Percentiles rank a stretch among this genome's conserved stretches.
phyloP scores from a whole-genome alignment of 73 alveolate genomes.

The Paramecium pentaurelia region DNA sequence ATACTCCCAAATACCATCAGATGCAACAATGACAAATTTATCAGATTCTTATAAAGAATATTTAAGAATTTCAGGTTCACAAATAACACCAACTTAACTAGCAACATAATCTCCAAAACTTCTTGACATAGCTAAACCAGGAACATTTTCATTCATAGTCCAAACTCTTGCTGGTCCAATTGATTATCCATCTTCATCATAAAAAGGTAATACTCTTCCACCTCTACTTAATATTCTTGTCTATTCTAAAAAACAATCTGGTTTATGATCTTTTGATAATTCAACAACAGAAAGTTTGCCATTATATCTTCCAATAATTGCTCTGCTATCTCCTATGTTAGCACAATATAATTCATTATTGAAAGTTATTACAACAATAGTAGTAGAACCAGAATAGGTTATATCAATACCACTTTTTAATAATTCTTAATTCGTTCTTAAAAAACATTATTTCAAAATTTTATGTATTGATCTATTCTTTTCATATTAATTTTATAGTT shows the following conservation, averaged over 20 bases:
- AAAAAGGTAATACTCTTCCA: constrained; percentile 77
- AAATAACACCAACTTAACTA: constrained; percentile 75
- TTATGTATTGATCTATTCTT: not conserved
- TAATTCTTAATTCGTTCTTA: constrained; percentile 40
- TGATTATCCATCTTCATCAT: constrained; percentile 81
- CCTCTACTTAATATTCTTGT: constrained; percentile 66
- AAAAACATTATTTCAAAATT: constrained; percentile 4
- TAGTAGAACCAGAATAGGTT: constrained; percentile 65
- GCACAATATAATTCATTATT: constrained; percentile 60
- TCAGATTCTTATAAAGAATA: constrained; percentile 67
- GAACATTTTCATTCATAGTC: constrained; percentile 76
- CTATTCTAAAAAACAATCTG: constrained; percentile 69
- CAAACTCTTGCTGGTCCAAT: constrained; percentile 86
- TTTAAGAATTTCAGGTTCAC: constrained; percentile 74
- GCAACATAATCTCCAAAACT: constrained; percentile 86
- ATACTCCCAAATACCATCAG: constrained; percentile 90
- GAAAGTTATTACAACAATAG: constrained; percentile 37
- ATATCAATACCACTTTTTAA: constrained; percentile 58
- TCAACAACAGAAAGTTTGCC: not conserved
- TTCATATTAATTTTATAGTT: not conserved
- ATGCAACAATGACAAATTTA: constrained; percentile 74
- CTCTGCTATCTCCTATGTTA: constrained; percentile 71
- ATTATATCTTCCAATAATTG: constrained; percentile 61
- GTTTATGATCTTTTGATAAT: constrained; percentile 67
- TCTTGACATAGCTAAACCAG: constrained; percentile 87